phyloP scores from a whole-genome alignment of 805 yeast genomes.

The Metschnikowia aberdeeniae region DNA sequence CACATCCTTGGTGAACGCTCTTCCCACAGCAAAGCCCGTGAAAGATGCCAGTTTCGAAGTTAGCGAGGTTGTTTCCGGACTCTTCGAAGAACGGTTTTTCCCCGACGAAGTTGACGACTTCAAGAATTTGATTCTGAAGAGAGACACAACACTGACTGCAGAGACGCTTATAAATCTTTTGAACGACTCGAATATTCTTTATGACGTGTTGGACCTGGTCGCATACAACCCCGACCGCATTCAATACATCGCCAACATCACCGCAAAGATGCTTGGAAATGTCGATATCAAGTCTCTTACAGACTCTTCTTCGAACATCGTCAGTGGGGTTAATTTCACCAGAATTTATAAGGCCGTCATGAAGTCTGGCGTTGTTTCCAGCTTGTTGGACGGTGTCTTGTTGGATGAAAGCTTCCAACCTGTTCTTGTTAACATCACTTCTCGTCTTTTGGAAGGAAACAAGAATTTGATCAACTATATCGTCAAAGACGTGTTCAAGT shows the following conservation, averaged over 20 bases:
- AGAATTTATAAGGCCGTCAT: conserved; percentile 22
- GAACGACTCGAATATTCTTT: conserved; percentile 33
- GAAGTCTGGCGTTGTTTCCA: conserved; percentile 33
- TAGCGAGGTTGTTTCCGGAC: conserved; percentile 3
- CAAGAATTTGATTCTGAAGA: conserved; percentile 10
- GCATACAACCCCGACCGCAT: conserved; percentile 30
- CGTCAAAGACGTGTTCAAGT: conserved; percentile 20
- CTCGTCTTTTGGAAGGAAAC: conserved; percentile 30
- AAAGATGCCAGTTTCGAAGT: conserved; percentile 11
- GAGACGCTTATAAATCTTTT: conserved; percentile 23
- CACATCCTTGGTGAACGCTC: conserved; percentile 15
- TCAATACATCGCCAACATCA: conserved; percentile 27
- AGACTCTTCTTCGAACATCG: conserved; percentile 5
- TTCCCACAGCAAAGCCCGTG: conserved; percentile 22
- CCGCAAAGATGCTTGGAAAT: conserved; percentile 21
- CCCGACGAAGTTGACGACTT: conserved; percentile 15
- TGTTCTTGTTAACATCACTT: conserved; percentile 26
- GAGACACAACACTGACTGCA: conserved; percentile 22
- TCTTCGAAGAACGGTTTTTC: conserved; percentile 6
- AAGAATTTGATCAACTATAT: conserved; percentile 22
- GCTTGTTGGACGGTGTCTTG: conserved; percentile 34
- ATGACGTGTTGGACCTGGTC: conserved; percentile 31
- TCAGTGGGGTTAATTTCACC: conserved; percentile 14
- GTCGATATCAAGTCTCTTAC: conserved; percentile 12
- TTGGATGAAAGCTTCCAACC: conserved; percentile 33